Evolutionary conservation across 129 eudicot species (phyloP).

Genomic region (Smallanthus sonchifolius): DNA sequence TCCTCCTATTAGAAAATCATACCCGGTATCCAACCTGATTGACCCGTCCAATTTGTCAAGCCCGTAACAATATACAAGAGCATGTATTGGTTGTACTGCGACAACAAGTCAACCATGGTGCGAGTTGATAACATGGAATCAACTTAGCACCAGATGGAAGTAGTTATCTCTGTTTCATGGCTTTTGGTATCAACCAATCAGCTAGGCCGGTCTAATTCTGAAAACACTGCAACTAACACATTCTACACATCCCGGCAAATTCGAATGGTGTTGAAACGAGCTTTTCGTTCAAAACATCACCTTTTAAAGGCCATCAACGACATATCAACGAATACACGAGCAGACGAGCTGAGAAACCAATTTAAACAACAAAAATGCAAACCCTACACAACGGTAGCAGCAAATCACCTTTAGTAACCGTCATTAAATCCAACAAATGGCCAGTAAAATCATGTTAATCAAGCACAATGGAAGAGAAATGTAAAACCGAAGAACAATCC

Average conservation of each 20-base stretch:
- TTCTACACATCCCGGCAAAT: neutral
- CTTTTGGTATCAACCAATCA: no score
- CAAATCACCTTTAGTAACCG: slow-evolving; percentile 20
- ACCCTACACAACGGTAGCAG: neutral
- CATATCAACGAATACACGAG: neutral
- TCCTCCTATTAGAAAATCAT: no score
- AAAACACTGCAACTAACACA: no score
- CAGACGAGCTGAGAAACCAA: neutral
- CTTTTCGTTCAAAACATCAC: neutral
- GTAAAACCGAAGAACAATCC: slow-evolving; percentile 21
- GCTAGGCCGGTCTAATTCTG: no score
- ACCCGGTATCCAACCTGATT: no score
- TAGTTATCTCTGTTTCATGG: no score
- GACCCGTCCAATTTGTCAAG: no score
- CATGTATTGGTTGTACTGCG: no score
- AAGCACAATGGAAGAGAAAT: slow-evolving; percentile 20
- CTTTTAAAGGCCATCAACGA: neutral
- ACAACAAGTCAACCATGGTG: no score
- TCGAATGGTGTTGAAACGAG: neutral
- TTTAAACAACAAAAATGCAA: neutral
- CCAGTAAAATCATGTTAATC: slow-evolving; percentile 7
- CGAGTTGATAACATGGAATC: no score
- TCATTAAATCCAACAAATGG: slow-evolving; percentile 19
- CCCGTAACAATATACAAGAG: no score
- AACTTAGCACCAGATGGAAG: no score